These are phyloP conservation scores for Ogataea corticis DNA, from an alignment of 805 yeast genomes.

Conservation along the genomic window DNA sequence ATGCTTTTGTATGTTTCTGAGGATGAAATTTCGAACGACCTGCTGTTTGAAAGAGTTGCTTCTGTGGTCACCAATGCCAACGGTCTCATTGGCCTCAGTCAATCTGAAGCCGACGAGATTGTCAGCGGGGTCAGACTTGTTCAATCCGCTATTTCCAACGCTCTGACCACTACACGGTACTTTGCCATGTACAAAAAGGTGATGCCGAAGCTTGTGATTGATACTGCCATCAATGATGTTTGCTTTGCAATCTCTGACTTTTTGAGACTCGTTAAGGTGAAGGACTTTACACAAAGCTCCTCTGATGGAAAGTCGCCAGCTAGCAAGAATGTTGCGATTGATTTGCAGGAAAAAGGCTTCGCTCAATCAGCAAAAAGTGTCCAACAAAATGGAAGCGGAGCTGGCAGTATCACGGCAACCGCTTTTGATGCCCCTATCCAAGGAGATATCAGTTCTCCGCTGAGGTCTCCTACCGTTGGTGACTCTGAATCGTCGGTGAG, in stretches of 20 bases:
- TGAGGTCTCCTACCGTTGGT: constrained; percentile 16
- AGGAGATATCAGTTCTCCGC: constrained; percentile 5
- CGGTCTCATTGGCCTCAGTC: constrained; percentile 36
- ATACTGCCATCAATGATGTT: constrained; percentile 75
- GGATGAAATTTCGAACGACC: constrained; percentile 34
- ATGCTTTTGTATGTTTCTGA: constrained; percentile 35
- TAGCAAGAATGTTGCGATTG: not conserved
- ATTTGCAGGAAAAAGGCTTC: not conserved
- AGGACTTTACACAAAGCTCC: not conserved
- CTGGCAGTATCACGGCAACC: constrained; percentile 7
- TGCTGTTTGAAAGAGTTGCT: constrained; percentile 53
- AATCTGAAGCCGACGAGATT: constrained; percentile 27
- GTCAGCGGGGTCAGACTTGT: constrained; percentile 47
- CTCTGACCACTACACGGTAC: constrained; percentile 75
- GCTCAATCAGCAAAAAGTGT: not conserved
- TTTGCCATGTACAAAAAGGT: constrained; percentile 62
- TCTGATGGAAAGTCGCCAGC: not conserved
- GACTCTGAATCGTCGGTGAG: constrained; percentile 50
- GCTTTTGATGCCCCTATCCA: not conserved
- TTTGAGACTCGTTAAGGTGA: constrained; percentile 52
- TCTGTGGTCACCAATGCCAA: constrained; percentile 48
- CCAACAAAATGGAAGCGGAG: not conserved
- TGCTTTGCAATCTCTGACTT: constrained; percentile 65
- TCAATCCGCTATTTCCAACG: constrained; percentile 69
- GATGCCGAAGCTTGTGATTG: constrained; percentile 68